phyloP scores from a whole-genome alignment of 345 rosid species.

The Aegle marmelos region DNA sequence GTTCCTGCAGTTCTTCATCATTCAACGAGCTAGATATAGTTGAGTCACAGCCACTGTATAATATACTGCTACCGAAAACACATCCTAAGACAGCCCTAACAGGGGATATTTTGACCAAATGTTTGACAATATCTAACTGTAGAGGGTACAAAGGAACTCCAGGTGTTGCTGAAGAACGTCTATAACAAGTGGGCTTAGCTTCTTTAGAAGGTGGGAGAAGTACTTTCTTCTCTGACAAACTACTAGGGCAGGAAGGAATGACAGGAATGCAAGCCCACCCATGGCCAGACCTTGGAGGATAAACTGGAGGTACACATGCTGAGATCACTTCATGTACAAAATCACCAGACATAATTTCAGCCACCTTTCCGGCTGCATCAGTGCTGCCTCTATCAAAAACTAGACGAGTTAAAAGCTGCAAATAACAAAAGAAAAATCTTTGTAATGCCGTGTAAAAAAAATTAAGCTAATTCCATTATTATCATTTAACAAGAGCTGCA shows the following conservation, averaged over 20 bases:
- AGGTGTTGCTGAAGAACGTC: slow-evolving; percentile 66
- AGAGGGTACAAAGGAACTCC: slow-evolving; percentile 88
- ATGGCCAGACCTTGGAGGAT: slow-evolving; percentile 90
- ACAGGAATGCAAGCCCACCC: slow-evolving; percentile 99
- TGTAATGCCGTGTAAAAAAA: not conserved
- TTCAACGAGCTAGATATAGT: slow-evolving; percentile 64
- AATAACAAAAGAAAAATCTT: slow-evolving; percentile 22
- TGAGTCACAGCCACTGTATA: slow-evolving; percentile 65
- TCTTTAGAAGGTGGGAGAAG: slow-evolving; percentile 66
- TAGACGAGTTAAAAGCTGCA: slow-evolving; percentile 93
- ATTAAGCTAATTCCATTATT: not conserved
- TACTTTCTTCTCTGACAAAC: slow-evolving; percentile 59
- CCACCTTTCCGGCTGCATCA: slow-evolving; percentile 95
- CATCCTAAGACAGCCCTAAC: slow-evolving; percentile 93
- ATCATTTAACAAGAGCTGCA: not conserved
- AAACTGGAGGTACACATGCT: slow-evolving; percentile 97
- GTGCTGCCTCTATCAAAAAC: slow-evolving; percentile 94
- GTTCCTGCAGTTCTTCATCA: slow-evolving; percentile 54
- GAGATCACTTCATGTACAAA: slow-evolving; percentile 97
- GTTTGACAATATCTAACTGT: slow-evolving; percentile 84
- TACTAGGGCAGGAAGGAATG: slow-evolving; percentile 47
- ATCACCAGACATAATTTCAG: slow-evolving; percentile 93
- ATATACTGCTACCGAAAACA: slow-evolving; percentile 92
- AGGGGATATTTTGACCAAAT: slow-evolving; percentile 90
- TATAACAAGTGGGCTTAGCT: slow-evolving; percentile 71